A percentile compares a stretch with the other conserved stretches of the same genome.
Conservation (phyloP, 495 filamentous ascomycete species). For the Astrothelium subdiscretum region DNA sequence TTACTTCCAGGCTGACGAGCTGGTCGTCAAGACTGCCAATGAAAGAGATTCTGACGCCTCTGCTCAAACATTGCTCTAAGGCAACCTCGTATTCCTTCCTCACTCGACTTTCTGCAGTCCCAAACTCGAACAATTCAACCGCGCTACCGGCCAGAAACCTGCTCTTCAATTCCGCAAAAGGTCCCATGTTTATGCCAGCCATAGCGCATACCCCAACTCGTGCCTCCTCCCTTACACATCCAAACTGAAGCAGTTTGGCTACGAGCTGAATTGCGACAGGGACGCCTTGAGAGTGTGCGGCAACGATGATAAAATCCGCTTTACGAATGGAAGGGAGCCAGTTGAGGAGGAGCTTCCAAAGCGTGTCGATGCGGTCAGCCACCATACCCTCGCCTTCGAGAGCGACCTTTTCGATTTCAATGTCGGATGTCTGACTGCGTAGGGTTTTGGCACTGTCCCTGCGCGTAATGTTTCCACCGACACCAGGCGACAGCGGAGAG, state of each 20-base stretch:
- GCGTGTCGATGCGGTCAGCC: constrained; percentile 70
- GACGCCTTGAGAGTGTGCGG: constrained; percentile 91
- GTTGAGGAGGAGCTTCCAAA: constrained; percentile 90
- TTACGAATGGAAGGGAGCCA: constrained; percentile 84
- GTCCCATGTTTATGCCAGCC: constrained; percentile 90
- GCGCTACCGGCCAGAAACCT: constrained; percentile 77
- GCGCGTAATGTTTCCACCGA: neutral
- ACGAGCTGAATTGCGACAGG: constrained; percentile 90
- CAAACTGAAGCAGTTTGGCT: constrained; percentile 75
- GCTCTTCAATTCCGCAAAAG: constrained; percentile 77
- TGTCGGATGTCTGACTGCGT: constrained; percentile 40
- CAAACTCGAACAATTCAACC: constrained; percentile 87
- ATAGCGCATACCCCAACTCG: constrained; percentile 78
- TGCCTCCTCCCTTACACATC: constrained; percentile 50
- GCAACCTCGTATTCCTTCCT: constrained; percentile 71
- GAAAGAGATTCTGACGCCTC: constrained; percentile 73
- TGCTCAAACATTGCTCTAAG: constrained; percentile 55
- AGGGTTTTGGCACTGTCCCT: constrained; percentile 5
- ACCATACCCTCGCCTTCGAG: constrained; percentile 98
- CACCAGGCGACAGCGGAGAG: neutral
- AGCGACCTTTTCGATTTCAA: constrained; percentile 77
- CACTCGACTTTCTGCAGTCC: constrained; percentile 62
- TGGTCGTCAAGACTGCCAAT: constrained; percentile 95
- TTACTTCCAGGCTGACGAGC: constrained; percentile 77
- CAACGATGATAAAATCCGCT: constrained; percentile 81